phyloP scores from a whole-genome alignment of 306 rosid species.

The Astragalus glycyphyllos region DNA sequence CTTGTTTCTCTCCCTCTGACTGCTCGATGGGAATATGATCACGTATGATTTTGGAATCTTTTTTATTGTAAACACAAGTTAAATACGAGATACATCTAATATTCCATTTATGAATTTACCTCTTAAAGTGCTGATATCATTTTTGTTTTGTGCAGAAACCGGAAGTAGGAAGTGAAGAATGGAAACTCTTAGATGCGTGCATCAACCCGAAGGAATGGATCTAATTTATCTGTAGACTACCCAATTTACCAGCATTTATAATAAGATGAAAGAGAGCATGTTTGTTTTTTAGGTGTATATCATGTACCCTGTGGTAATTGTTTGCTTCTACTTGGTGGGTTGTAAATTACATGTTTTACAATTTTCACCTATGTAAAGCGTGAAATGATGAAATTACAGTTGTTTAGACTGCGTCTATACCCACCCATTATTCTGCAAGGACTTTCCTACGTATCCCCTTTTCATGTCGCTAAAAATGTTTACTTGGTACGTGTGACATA shows the following conservation, averaged over 20 bases:
- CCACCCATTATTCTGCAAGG: constrained; percentile 1
- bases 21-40: constrained; percentile 97
- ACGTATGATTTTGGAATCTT: constrained; percentile 58
- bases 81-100: not conserved
- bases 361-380: constrained; percentile 23
- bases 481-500: no score
- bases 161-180: constrained; percentile 96
- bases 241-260: constrained; percentile 11
- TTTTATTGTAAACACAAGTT: constrained; percentile 11
- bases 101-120: constrained; percentile 20
- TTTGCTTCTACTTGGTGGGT: constrained; percentile 29
- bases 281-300: constrained; percentile 41
- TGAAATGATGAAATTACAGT: constrained; percentile 28
- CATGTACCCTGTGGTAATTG: constrained; percentile 1
- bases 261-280: constrained; percentile 22
- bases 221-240: constrained; percentile 43
- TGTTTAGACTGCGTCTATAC: constrained; percentile 10
- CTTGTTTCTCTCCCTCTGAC: constrained; percentile 97
- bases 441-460: not conserved
- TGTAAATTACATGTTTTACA: constrained; percentile 38
- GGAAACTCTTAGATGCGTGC: constrained; percentile 95
- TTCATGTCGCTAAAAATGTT: no score
- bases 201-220: constrained; percentile 96
- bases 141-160: constrained; percentile 82
- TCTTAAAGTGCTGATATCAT: constrained; percentile 30